Conservation (phyloP, 1,284 basidiomycete species). For the Pseudozyma sp. region DNA sequence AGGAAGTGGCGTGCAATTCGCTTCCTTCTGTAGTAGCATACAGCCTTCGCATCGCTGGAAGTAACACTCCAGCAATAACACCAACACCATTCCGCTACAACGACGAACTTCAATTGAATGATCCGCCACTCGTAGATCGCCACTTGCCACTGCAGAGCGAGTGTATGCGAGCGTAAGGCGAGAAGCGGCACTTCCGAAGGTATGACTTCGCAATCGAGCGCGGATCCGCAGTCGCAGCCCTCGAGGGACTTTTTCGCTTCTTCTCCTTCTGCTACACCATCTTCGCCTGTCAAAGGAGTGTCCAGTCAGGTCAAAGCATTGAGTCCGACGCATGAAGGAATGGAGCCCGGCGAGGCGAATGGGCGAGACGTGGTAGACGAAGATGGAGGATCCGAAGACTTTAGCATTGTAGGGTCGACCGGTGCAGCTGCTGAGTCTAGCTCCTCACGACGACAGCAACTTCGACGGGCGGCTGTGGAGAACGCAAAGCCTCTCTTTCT, state of each 20-base stretch:
- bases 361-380: background rate
- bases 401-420: constrained; percentile 22
- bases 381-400: constrained; percentile 7
- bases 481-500: constrained; percentile 47
- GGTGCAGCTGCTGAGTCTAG: constrained; percentile 1
- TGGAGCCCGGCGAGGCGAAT: background rate
- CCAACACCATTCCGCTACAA: no score
- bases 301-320: background rate
- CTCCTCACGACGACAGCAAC: constrained; percentile 29
- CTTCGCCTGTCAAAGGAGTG: constrained; percentile 13
- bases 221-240: constrained; percentile 30
- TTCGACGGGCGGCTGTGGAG: constrained; percentile 26
- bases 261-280: constrained; percentile 41
- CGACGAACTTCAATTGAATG: no score
- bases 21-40: background rate
- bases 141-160: no score
- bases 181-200: background rate
- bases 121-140: no score
- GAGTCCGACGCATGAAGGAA: background rate
- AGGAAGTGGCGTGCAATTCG: constrained; percentile 6
- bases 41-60: no score
- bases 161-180: no score
- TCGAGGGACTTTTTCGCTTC: constrained; percentile 50
- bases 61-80: no score
- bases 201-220: constrained; percentile 38